Conservation (phyloP, 2,329 filamentous ascomycete species). For the Blastomyces gilchristii region DNA sequence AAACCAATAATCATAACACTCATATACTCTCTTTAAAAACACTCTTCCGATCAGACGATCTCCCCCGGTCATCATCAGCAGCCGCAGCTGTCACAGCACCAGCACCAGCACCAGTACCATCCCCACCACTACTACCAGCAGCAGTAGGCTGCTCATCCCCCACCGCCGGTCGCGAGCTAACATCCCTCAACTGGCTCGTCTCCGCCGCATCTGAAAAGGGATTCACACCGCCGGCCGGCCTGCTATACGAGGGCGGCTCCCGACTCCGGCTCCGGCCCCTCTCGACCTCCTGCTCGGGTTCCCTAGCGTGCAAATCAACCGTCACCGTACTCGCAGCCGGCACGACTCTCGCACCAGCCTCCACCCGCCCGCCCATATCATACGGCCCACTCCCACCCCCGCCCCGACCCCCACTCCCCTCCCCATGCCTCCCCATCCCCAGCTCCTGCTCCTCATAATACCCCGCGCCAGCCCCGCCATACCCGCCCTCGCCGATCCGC, state of each 20-base stretch:
- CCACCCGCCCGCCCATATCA: constrained; percentile 21
- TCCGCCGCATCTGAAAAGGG: constrained; percentile 64
- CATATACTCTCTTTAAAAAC: constrained; percentile 61
- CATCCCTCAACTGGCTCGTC: constrained; percentile 54
- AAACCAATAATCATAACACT: constrained; percentile 9
- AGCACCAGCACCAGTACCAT: too few relatives aligned
- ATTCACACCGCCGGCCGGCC: too few relatives aligned
- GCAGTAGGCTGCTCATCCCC: constrained; percentile 28
- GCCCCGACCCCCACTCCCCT: too few relatives aligned
- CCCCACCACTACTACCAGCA: too few relatives aligned
- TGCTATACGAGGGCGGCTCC: constrained; percentile 32
- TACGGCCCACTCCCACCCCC: constrained; percentile 29
- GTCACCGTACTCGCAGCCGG: neutral
- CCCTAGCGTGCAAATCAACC: constrained; percentile 1
- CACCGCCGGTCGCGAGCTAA: constrained; percentile 65
- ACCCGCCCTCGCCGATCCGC: constrained; percentile 57
- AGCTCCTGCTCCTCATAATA: constrained; percentile 73
- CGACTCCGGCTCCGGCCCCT: constrained; percentile 37
- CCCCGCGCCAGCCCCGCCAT: constrained; percentile 31
- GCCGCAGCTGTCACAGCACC: too few relatives aligned
- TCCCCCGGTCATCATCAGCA: neutral
- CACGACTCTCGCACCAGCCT: neutral
- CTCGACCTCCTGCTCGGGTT: constrained; percentile 23
- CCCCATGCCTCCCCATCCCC: constrained; percentile 38
- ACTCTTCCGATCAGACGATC: constrained; percentile 51